Percentiles rank a stretch among this genome's conserved stretches.
Conservation (phyloP, 371 early-diverging fungal species). For the Catenaria anguillulae region DNA sequence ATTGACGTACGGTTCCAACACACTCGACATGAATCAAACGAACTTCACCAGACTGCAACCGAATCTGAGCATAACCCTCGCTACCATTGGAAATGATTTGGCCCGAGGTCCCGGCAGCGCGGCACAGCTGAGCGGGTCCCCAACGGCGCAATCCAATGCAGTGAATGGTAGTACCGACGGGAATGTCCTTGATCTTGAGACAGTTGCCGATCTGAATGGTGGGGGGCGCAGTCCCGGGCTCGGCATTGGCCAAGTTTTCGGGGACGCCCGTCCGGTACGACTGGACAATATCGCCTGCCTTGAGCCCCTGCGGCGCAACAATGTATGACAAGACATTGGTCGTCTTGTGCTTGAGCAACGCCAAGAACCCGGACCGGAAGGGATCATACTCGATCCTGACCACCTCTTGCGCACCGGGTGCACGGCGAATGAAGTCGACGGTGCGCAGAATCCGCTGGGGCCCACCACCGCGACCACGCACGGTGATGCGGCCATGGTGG, state of each 20-base stretch:
- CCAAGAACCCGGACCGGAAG: constrained; percentile 82
- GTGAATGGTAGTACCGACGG: constrained; percentile 81
- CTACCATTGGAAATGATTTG: constrained; percentile 68
- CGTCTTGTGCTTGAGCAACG: constrained; percentile 58
- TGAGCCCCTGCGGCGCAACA: constrained; percentile 45
- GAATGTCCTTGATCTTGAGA: constrained; percentile 75
- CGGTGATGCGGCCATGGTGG: constrained; percentile 78
- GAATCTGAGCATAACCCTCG: constrained; percentile 71
- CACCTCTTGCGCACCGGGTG: constrained; percentile 63
- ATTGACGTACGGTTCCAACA: constrained; percentile 37
- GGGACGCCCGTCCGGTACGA: constrained; percentile 36
- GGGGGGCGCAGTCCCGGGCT: constrained; percentile 2
- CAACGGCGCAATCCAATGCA: constrained; percentile 64
- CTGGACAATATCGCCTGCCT: constrained; percentile 37
- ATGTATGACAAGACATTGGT: constrained; percentile 70
- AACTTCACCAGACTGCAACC: constrained; percentile 76
- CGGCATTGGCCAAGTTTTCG: neutral
- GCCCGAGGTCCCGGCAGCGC: constrained; percentile 82
- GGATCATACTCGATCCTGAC: constrained; percentile 90
- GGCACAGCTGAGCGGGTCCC: constrained; percentile 68
- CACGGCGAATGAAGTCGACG: constrained; percentile 69
- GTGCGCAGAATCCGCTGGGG: constrained; percentile 75
- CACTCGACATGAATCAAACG: constrained; percentile 73
- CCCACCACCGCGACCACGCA: constrained; percentile 90
- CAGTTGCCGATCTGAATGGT: constrained; percentile 55